Evolutionary conservation across 345 rosid genomes (phyloP), one percentile per base, ranked within the genome.

Genomic region (Syzygium aromaticum): DNA sequence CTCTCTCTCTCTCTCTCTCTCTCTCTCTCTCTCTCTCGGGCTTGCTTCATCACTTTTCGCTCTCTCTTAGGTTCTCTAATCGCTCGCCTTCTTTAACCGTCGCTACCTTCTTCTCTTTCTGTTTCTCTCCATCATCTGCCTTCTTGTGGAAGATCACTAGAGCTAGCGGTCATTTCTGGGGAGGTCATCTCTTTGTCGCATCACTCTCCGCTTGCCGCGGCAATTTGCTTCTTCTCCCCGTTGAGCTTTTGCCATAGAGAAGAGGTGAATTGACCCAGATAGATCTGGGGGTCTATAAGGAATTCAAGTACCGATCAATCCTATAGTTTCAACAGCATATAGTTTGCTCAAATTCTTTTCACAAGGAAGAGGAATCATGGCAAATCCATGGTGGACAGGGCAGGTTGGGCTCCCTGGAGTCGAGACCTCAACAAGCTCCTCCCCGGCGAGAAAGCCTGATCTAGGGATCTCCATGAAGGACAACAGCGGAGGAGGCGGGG

Each of bases 341-440:
- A 38, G 80, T 73, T 73, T 19, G 82, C 82, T 11, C 14, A 19
- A 22, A 19, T 38, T 73, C 16, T 67, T 33, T 73, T 3, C 54
- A 14, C 57, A 78, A 52, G 85, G 85, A 73, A 73, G 49, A 73
- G 82, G 49, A 73, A 73, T 54, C 87, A 94, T 95, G 98, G 97
- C 98, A 63, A 95, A 94, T 88, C 97, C 91, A 38, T 93, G 94
- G 94, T 93, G 94, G 94, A 77, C 91, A 10, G 91, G 94, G n/a
- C 93, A 91, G 64, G 90, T 92, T 38, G 93, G 93, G 85, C 88
- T 93, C 10, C 88, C 92, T 0, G 93, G 90, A 84, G 89, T 92
- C 11, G 94, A 92, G 64, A 87, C 90, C 11, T 43, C 89, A 14
- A 85, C 91, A 21, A 87, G 84, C 63, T 85, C 94, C 43, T 86